Evolutionary conservation across 805 yeast genomes (phyloP).

Genomic region (Teunomyces gatunensis): DNA sequence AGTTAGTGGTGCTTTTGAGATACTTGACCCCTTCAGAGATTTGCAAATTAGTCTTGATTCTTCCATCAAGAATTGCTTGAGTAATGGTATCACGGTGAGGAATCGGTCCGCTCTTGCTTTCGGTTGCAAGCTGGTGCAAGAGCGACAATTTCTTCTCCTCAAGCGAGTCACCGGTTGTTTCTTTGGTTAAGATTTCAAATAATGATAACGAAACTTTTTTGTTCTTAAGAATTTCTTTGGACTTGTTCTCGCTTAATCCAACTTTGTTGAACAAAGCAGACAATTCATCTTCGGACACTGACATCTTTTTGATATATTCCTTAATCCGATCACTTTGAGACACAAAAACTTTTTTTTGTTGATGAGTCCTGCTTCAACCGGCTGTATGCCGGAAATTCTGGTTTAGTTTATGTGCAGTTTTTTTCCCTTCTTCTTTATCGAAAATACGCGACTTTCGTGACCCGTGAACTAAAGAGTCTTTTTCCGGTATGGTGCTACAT

Average conservation of each 20-base stretch:
- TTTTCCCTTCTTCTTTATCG: no score
- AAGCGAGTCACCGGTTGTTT: constrained; percentile 15
- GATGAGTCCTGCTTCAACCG: background rate
- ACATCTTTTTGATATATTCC: constrained; percentile 7
- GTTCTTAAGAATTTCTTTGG: constrained; percentile 80
- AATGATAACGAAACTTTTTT: constrained; percentile 77
- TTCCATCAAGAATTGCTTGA: constrained; percentile 60
- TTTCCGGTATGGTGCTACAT: no score
- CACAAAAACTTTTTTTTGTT: constrained; percentile 1
- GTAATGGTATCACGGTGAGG: constrained; percentile 52
- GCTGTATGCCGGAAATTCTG: background rate
- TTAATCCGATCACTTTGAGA: background rate
- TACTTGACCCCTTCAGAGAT: constrained; percentile 79
- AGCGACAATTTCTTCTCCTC: constrained; percentile 63
- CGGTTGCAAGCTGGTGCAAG: constrained; percentile 74
- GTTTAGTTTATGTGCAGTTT: background rate
- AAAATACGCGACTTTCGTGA: no score
- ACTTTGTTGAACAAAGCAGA: constrained; percentile 39
- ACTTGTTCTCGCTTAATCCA: constrained; percentile 72
- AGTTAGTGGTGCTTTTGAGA: constrained; percentile 49
- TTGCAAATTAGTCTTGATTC: constrained; percentile 67
- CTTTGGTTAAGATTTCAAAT: constrained; percentile 52
- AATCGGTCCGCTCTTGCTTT: constrained; percentile 58
- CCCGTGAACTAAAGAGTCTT: no score
- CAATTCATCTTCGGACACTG: constrained; percentile 28